Evolutionary conservation across 2,329 filamentous ascomycete species (phyloP).

Genomic region (Colletotrichum spaethianum): DNA sequence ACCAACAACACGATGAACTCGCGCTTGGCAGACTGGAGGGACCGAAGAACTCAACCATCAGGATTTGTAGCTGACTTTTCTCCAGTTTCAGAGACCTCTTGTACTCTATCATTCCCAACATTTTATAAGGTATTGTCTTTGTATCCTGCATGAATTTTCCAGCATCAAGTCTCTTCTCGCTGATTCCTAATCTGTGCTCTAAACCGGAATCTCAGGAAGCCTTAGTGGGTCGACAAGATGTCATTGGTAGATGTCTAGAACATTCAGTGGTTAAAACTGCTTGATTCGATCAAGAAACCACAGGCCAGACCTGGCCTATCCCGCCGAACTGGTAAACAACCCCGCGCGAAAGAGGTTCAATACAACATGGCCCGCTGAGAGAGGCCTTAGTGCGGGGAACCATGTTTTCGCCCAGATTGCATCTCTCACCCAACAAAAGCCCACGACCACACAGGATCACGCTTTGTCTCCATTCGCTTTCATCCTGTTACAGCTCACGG

Average conservation of each 20-base stretch:
- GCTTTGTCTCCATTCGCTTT: not conserved
- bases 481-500: not conserved
- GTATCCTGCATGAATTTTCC: not conserved
- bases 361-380: not conserved
- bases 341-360: not conserved
- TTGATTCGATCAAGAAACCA: not conserved
- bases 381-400: conserved; percentile 13
- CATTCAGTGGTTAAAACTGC: not conserved
- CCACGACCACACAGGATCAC: not conserved
- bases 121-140: not conserved
- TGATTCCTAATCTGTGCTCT: not conserved
- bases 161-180: not conserved
- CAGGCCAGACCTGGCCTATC: not conserved
- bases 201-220: not conserved
- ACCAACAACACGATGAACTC: conserved; percentile 2
- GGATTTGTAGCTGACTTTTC: not conserved
- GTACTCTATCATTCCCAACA: not conserved
- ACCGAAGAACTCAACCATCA: not conserved
- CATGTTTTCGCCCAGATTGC: not conserved
- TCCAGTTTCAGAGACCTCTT: not conserved
- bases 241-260: not conserved
- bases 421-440: not conserved
- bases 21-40: not conserved
- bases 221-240: conserved; percentile 3
- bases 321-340: not conserved